A percentile compares a stretch with the other conserved stretches of the same genome.
phyloP scores from a whole-genome alignment of 768 basidiomycete species.

The Tulasnella sp. region DNA sequence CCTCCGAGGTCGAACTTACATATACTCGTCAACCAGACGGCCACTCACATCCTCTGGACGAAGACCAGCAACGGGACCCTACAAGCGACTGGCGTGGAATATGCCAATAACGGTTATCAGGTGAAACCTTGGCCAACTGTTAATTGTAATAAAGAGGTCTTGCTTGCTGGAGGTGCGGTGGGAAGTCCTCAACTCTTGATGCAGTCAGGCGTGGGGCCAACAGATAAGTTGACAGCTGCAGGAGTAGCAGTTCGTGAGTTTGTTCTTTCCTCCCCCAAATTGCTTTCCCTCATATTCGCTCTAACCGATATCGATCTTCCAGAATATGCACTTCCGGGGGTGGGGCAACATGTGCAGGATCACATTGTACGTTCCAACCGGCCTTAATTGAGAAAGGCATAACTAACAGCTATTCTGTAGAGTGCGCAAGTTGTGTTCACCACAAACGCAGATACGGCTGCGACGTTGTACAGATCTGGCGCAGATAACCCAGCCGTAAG shows the following conservation, averaged over 20 bases:
- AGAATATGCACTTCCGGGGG: constrained; percentile 39
- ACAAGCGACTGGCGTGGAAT: constrained; percentile 38
- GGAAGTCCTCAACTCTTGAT: constrained; percentile 45
- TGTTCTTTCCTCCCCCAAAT: not conserved
- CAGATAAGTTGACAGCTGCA: constrained; percentile 37
- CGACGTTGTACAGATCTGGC: constrained; percentile 26
- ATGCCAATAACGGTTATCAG: constrained; percentile 29
- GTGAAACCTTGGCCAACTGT: constrained; percentile 30
- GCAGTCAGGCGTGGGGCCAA: constrained; percentile 48
- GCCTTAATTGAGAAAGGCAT: not conserved
- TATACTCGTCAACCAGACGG: constrained; percentile 49
- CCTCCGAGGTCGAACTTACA: constrained; percentile 52
- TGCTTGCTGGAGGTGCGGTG: constrained; percentile 36
- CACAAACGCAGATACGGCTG: constrained; percentile 32
- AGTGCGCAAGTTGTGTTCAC: constrained; percentile 31
- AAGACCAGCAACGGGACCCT: constrained; percentile 28
- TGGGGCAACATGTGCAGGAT: constrained; percentile 50
- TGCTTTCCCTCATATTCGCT: not conserved
- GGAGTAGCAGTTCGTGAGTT: constrained; percentile 28
- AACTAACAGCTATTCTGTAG: constrained; percentile 19
- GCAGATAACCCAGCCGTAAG: constrained; percentile 17
- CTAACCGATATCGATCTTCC: not conserved
- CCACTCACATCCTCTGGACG: constrained; percentile 40
- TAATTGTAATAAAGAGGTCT: constrained; percentile 40
- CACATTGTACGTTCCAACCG: constrained; percentile 31